Percentiles rank a stretch among this genome's conserved stretches.
Conservation (phyloP, 2,329 filamentous ascomycete genomes). For the Escovopsis weberi region DNA sequence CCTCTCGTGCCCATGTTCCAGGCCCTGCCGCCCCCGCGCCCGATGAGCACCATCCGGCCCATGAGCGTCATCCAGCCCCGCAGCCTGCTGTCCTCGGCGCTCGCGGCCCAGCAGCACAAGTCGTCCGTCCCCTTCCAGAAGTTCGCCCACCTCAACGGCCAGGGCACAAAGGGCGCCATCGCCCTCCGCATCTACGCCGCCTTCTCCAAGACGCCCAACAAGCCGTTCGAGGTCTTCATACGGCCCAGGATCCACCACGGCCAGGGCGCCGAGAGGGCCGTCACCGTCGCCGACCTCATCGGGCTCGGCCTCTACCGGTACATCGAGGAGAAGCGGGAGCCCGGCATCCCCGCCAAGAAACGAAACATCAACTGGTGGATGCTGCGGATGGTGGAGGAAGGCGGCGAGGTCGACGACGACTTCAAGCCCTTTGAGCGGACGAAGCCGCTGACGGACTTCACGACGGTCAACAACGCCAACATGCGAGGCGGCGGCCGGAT, state of each 20-base stretch:
- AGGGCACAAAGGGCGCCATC: conserved; percentile 63
- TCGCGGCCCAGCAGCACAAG: conserved; percentile 57
- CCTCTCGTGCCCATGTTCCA: conserved; percentile 43
- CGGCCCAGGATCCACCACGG: conserved; percentile 55
- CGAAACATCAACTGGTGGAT: conserved; percentile 72
- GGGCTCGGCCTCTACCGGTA: conserved; percentile 67
- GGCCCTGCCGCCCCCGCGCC: conserved; percentile 56
- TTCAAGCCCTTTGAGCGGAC: conserved; percentile 66
- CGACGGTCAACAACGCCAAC: conserved; percentile 70
- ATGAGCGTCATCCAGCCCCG: conserved; percentile 54
- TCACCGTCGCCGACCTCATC: conserved; percentile 69
- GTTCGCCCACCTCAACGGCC: conserved; percentile 62
- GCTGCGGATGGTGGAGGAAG: conserved; percentile 69
- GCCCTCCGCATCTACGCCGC: conserved; percentile 65
- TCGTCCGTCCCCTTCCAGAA: conserved; percentile 59
- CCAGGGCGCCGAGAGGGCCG: conserved; percentile 42
- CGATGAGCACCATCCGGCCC: conserved; percentile 47
- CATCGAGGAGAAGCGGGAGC: conserved; percentile 60
- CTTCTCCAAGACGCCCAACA: conserved; percentile 48
- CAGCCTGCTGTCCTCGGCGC: conserved; percentile 55
- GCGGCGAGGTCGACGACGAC: conserved; percentile 73
- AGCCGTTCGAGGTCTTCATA: conserved; percentile 58
- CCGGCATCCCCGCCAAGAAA: conserved; percentile 48
- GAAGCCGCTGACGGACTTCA: conserved; percentile 62
- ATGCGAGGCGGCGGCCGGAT: conserved; percentile 44